Conservation (phyloP, 441 rosid species). For the Bruguiera hainesii region DNA sequence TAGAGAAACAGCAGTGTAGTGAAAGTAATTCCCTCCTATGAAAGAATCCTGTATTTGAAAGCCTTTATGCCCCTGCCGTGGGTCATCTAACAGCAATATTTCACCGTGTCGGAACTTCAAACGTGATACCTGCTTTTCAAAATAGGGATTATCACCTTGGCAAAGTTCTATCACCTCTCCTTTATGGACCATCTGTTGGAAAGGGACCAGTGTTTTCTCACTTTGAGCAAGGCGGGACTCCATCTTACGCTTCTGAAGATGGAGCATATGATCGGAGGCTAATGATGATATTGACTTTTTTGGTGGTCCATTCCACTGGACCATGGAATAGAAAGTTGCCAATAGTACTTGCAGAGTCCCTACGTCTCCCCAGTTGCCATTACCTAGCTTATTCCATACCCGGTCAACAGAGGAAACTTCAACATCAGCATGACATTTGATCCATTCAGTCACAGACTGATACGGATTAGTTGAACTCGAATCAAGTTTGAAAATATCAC, state of each 20-base stretch:
- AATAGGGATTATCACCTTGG: slow-evolving; percentile 24
- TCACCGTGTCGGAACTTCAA: slow-evolving; percentile 44
- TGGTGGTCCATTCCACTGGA: slow-evolving; percentile 50
- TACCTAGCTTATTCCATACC: slow-evolving; percentile 64
- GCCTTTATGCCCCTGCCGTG: slow-evolving; percentile 40
- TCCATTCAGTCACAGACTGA: slow-evolving; percentile 46
- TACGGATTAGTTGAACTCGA: slow-evolving; percentile 36
- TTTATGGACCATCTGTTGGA: slow-evolving; percentile 28
- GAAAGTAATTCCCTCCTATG: slow-evolving; percentile 40
- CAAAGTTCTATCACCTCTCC: slow-evolving; percentile 52
- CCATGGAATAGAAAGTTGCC: slow-evolving; percentile 56
- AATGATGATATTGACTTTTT: slow-evolving; percentile 49
- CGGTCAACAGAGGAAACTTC: slow-evolving; percentile 46
- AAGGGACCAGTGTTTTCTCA: slow-evolving; percentile 33
- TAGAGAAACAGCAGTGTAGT: slow-evolving; percentile 36
- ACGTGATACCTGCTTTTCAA: slow-evolving; percentile 29
- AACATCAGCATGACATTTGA: slow-evolving; percentile 47
- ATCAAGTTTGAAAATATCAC: slow-evolving; percentile 46
- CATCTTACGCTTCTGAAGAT: slow-evolving; percentile 49
- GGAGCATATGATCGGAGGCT: slow-evolving; percentile 51
- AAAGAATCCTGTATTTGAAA: slow-evolving; percentile 49
- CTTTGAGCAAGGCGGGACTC: slow-evolving; percentile 36
- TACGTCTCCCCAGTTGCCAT: slow-evolving; percentile 62
- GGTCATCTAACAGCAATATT: slow-evolving; percentile 47
- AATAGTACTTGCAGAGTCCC: slow-evolving; percentile 54